These are phyloP conservation scores for Pyrus communis DNA, from an alignment of 306 rosid genomes.

Conservation along the genomic window DNA sequence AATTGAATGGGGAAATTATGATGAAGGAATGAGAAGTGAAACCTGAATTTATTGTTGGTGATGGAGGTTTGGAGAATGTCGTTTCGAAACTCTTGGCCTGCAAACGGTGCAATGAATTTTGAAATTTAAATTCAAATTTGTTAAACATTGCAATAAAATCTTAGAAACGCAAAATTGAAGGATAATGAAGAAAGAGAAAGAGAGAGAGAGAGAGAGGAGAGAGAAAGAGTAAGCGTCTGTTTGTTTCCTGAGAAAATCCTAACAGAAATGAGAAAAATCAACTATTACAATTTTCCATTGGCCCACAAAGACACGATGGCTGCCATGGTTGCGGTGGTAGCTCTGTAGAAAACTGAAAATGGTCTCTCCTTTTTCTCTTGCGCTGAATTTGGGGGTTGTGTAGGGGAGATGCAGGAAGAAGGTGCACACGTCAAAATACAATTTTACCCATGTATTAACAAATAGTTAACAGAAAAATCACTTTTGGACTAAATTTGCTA, in stretches of 20 bases:
- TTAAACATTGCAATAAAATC: constrained; percentile 6
- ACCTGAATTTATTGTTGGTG: constrained; percentile 45
- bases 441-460: too few relatives aligned
- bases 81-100: constrained; percentile 57
- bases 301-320: too few relatives aligned
- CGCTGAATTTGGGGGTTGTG: too few relatives aligned
- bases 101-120: constrained; percentile 9
- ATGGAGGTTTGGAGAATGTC: constrained; percentile 20
- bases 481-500: too few relatives aligned
- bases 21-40: background rate
- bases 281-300: background rate
- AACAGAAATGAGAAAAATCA: too few relatives aligned
- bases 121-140: background rate
- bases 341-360: too few relatives aligned
- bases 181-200: background rate
- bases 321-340: too few relatives aligned
- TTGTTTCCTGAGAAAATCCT: constrained; percentile 14
- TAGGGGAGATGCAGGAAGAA: too few relatives aligned
- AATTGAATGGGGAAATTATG: background rate
- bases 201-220: too few relatives aligned
- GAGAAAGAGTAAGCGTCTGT: background rate
- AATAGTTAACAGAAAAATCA: too few relatives aligned
- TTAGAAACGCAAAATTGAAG: background rate
- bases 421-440: too few relatives aligned
- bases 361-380: too few relatives aligned